These are phyloP conservation scores for Chlamydomonas sphaeroides DNA, from an alignment of 139 green algal species.

Conservation along the genomic window DNA sequence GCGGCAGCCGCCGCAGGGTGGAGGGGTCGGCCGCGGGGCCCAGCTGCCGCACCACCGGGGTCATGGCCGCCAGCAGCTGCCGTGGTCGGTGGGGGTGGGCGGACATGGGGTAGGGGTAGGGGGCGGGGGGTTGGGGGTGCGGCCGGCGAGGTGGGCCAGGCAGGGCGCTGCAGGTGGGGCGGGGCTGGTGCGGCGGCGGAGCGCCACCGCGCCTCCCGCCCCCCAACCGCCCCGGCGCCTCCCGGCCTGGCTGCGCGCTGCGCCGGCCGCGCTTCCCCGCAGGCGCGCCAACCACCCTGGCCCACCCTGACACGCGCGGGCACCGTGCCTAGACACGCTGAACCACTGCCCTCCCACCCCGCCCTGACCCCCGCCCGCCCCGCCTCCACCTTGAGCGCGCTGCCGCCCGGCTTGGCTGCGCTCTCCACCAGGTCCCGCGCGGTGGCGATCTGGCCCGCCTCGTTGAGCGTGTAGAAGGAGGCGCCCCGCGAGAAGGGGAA, in stretches of 20 bases:
- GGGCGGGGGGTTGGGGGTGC: too few relatives aligned
- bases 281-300: too few relatives aligned
- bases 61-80: constrained; percentile 49
- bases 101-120: neutral
- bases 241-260: too few relatives aligned
- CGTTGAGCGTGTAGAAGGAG: constrained; percentile 79
- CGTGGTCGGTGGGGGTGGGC: neutral
- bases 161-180: too few relatives aligned
- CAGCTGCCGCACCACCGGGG: constrained; percentile 67
- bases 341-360: neutral
- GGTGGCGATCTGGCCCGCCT: constrained; percentile 67
- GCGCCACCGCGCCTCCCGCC: too few relatives aligned
- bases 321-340: too few relatives aligned
- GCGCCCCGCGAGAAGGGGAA: constrained; percentile 86
- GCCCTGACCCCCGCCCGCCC: neutral
- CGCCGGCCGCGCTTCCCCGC: too few relatives aligned
- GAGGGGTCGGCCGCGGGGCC: constrained; percentile 64
- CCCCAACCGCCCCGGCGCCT: too few relatives aligned
- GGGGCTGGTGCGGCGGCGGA: too few relatives aligned
- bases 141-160: too few relatives aligned
- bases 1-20: constrained; percentile 64
- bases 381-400: constrained; percentile 53
- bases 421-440: constrained; percentile 81
- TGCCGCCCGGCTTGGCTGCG: constrained; percentile 74
- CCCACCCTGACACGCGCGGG: neutral